phyloP scores from a whole-genome alignment of 306 rosid species.

The Mimosa pudica region DNA sequence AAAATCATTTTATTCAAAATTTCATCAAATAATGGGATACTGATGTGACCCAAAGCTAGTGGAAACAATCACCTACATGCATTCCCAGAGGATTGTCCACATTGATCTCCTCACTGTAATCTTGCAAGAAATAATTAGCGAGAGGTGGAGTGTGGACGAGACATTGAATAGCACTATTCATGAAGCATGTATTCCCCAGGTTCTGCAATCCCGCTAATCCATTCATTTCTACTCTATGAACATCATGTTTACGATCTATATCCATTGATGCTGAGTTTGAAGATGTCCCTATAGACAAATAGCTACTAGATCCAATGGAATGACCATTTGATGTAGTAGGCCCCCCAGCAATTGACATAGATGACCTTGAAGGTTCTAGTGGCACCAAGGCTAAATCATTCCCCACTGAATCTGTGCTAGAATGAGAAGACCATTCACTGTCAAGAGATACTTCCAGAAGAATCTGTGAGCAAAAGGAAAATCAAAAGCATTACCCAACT shows the following conservation, averaged over 20 bases:
- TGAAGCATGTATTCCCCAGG: slow-evolving; percentile 97
- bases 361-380: slow-evolving; percentile 84
- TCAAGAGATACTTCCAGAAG: slow-evolving; percentile 69
- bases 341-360: slow-evolving; percentile 90
- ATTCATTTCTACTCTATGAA: slow-evolving; percentile 63
- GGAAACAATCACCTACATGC: slow-evolving; percentile 66
- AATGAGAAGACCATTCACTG: slow-evolving; percentile 42
- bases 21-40: slow-evolving; percentile 21
- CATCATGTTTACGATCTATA: slow-evolving; percentile 62
- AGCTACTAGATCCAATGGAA: slow-evolving; percentile 57
- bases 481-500: slow-evolving; percentile 33
- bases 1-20: slow-evolving; percentile 19
- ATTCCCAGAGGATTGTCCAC: slow-evolving; percentile 93
- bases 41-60: slow-evolving; percentile 19
- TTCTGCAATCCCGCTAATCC: slow-evolving; percentile 98
- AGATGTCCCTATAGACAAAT: slow-evolving; percentile 59
- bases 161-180: slow-evolving; percentile 95
- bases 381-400: slow-evolving; percentile 91
- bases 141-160: slow-evolving; percentile 93
- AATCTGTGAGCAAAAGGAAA: slow-evolving; percentile 63
- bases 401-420: slow-evolving; percentile 70
- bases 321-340: slow-evolving; percentile 88
- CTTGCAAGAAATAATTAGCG: slow-evolving; percentile 85
- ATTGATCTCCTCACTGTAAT: slow-evolving; percentile 89
- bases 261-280: slow-evolving; percentile 59